Base-by-base conservation (phyloP, 768 basidiomycete species). In the Amanita inopinata region DNA sequence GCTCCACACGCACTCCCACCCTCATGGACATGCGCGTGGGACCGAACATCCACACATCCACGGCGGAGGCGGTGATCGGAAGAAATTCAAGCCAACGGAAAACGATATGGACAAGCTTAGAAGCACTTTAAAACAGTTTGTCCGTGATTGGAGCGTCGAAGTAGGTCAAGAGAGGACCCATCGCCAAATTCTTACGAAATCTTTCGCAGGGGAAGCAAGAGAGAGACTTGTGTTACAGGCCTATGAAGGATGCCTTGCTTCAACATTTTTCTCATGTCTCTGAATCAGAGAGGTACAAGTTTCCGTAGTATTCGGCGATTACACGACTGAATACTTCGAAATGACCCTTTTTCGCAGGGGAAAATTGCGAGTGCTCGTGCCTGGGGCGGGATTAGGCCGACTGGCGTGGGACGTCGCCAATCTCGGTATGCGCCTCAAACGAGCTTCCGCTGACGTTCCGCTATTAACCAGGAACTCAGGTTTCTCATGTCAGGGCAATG, bases 91-190 rank as follows among this genome's bases (percentile, higher is more conserved):
- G 45, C 73, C 79, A 0, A 77, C 73, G 0, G 84, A 88, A 27
- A 74, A 74, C 47, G 84, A 90, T 51, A 83, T 86, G 78, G 90
- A 96, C 56, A 93, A 94, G 56, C 65, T 98, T 30, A 66, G 91
- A 45, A 92, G 89, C 54, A 94, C 92, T 0, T 61, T 97, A 28
- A 89, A 94, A 55, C 91, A 94, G 53, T 83, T 94, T 39, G 91
- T 91, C 7, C 73, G 92, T 9, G 92, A 98, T 55, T 98, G 93
- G 92, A 87, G 84, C 46, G 73, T 69, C 49, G 83, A 89, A 67
- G 88, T 90, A 51, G 1, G 45, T 47, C 27, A 3, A 24, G 44
- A 28, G 22, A 34, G 14, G 1, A 17, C 9, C 38, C 15, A 9
- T 20, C 2, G 31, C n/a, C 25, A 30, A 14, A 33, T 46, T n/a